Conservation (phyloP, 2,329 filamentous ascomycete species). For the Lasiodiplodia sp. region DNA sequence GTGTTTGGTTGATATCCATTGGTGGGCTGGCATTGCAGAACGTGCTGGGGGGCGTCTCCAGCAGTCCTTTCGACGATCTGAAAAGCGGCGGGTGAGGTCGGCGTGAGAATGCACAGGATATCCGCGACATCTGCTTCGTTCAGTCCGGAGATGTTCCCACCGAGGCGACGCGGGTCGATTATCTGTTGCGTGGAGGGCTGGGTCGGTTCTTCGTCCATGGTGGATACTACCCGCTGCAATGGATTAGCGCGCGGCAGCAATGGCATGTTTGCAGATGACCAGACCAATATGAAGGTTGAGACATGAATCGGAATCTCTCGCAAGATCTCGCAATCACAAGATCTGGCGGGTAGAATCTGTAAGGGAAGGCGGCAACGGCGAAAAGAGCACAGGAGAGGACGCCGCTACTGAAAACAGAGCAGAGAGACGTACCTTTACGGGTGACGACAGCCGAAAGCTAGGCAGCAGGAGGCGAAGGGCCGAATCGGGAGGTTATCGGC, state of each 20-base stretch:
- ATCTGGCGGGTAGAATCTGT: neutral
- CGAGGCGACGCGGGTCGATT: conserved; percentile 80
- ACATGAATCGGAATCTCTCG: neutral
- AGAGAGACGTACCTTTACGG: conserved; percentile 5
- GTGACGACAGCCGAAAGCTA: neutral
- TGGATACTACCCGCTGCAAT: neutral
- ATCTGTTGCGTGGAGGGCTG: conserved; percentile 78
- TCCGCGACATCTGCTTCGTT: conserved; percentile 84
- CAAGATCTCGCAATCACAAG: neutral
- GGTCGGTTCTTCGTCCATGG: conserved; percentile 51
- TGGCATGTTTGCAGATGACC: neutral
- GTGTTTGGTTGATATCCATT: conserved; percentile 34
- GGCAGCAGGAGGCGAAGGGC: conserved; percentile 24
- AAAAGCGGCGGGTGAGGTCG: conserved; percentile 75
- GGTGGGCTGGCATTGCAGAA: conserved; percentile 59
- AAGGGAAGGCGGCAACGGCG: neutral
- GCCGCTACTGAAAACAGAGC: neutral
- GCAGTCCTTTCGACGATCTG: conserved; percentile 70
- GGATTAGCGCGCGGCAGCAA: neutral
- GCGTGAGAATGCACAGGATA: conserved; percentile 87
- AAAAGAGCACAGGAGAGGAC: neutral
- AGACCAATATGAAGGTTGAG: neutral
- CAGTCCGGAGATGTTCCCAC: conserved; percentile 82
- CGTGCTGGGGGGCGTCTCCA: conserved; percentile 62
- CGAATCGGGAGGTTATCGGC: conserved; percentile 15